Evolutionary conservation across 441 rosid genomes (phyloP).

Genomic region (Raphanus hybrid): DNA sequence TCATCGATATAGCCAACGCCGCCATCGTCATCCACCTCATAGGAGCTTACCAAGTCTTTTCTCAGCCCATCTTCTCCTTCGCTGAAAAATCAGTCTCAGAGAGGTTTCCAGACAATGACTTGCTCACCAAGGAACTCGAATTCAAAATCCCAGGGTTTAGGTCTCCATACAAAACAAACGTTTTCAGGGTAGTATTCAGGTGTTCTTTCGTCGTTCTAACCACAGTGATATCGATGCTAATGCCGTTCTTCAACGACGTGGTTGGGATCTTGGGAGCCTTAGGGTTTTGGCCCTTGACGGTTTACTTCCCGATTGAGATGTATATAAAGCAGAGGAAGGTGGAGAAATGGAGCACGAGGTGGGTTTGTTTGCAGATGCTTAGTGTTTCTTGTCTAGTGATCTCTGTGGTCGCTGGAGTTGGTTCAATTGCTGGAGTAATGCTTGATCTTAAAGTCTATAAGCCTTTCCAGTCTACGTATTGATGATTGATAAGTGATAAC

Average conservation of each 20-base stretch:
- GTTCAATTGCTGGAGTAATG: conserved; percentile 76
- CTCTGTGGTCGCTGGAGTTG: conserved; percentile 70
- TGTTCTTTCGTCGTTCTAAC: conserved; percentile 69
- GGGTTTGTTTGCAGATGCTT: conserved; percentile 76
- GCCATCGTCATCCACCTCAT: conserved; percentile 64
- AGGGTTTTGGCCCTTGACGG: conserved; percentile 93
- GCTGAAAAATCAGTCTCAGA: conserved; percentile 54
- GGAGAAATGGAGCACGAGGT: conserved; percentile 78
- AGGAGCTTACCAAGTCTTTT: conserved; percentile 54
- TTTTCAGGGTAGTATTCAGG: conserved; percentile 76
- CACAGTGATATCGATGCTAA: conserved; percentile 78
- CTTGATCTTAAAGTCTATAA: conserved; percentile 68
- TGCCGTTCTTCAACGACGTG: conserved; percentile 85
- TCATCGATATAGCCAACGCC: conserved; percentile 57
- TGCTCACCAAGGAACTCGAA: conserved; percentile 62
- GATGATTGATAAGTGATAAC: conserved; percentile 17
- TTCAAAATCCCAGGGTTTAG: conserved; percentile 57
- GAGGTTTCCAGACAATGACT: conserved; percentile 58
- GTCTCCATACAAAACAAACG: conserved; percentile 57
- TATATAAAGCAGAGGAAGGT: conserved; percentile 70
- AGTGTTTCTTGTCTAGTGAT: conserved; percentile 71
- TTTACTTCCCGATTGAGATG: conserved; percentile 93
- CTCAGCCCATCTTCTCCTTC: conserved; percentile 74
- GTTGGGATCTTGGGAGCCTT: conserved; percentile 86
- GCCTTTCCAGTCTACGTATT: conserved; percentile 66